Conservation (phyloP, 441 rosid species). For the Populus trichocarpa region DNA sequence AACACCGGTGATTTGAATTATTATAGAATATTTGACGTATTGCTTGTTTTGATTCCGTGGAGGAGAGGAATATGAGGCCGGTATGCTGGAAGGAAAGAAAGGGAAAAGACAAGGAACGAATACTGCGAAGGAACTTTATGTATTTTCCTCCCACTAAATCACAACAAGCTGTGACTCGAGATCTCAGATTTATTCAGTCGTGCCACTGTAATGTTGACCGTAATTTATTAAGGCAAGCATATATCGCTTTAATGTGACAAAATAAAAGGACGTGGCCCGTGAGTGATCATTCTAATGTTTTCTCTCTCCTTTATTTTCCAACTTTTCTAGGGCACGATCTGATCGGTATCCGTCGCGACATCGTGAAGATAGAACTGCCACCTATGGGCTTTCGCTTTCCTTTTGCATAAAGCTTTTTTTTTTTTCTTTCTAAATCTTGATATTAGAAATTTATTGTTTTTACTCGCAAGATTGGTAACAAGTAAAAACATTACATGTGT, state of each 20-base stretch:
- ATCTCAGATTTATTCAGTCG: too few relatives aligned
- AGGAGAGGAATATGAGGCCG: not conserved
- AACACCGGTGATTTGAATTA: not conserved
- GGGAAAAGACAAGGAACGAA: not conserved
- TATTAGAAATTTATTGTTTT: too few relatives aligned
- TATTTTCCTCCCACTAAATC: not conserved
- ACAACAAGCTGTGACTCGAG: not conserved
- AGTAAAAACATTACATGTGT: too few relatives aligned
- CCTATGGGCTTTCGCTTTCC: not conserved
- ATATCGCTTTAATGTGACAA: conserved; percentile 5
- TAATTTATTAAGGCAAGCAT: not conserved
- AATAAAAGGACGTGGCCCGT: not conserved
- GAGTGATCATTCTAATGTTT: not conserved
- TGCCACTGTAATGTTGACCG: not conserved
- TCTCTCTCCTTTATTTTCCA: not conserved
- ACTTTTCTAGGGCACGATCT: not conserved
- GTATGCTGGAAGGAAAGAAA: not conserved
- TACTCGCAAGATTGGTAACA: too few relatives aligned
- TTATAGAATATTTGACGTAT: not conserved
- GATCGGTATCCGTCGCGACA: not conserved
- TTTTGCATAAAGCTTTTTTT: not conserved
- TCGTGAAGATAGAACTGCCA: not conserved
- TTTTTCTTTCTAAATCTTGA: too few relatives aligned
- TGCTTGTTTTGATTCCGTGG: not conserved
- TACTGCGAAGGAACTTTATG: not conserved